Base-by-base conservation (phyloP, 73 alveolate genomes). In the Paramecium sexaurelia region DNA sequence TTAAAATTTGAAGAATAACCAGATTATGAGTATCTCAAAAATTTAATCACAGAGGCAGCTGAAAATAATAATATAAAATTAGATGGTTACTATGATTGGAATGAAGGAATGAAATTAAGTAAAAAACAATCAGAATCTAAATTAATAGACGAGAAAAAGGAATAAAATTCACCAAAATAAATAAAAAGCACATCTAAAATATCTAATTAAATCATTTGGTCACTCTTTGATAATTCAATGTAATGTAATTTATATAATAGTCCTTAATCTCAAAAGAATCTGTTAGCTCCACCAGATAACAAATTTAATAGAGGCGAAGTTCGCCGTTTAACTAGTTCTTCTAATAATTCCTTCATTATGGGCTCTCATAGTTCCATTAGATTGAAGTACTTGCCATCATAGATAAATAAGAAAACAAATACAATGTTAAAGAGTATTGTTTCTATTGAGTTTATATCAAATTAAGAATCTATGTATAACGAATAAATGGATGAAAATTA, bases 41-140 rank as follows among this genome's bases (percentile, higher is more conserved):
- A 85, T 26, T 10, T 85, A 7, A 39, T 78, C 9, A n/a, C 10
- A 41, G 26, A 78, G 22, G 43, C 61, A 29, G 90, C 90, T 17
- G 40, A 41, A 41, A 39, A 78, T 41, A 78, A 33, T 40, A 45
- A 78, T 41, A 41, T 40, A 3, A 37, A 32, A 41, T 78, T 78
- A 19, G 90, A 78, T 43, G 68, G 68, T 7, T 29, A 45, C 10
- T 78, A 78, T 78, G 90, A 78, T 78, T 78, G 90, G 90, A 41
- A 39, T 40, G 90, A 40, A 45, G 83, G 83, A 3, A 45, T 61
- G 4, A 61, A 61, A 61, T 27, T 61, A 26, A 61, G 83, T 24
- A 32, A 29, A 8, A 51, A 51, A 29, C 17, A 17, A 51, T 51
- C 67, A 51, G 67, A 51, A 51, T 51, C 67, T 3, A 51, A n/a